Base-by-base conservation (phyloP, 768 basidiomycete genomes). In the Mycena maculata region DNA sequence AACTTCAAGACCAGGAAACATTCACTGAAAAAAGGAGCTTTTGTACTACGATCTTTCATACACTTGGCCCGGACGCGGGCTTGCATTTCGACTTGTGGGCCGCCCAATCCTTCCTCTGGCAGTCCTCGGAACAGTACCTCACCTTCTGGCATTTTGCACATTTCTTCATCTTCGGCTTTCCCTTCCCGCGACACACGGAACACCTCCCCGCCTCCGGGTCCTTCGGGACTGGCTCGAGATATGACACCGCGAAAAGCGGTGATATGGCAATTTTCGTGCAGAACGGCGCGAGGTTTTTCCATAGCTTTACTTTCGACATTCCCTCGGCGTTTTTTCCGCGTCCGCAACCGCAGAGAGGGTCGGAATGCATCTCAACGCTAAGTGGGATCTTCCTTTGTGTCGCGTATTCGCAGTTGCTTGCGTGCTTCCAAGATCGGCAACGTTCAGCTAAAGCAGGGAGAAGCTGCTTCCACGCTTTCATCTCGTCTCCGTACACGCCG, bases 191-290 rank as follows among this genome's bases (percentile, higher is more conserved):
- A 59, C 79, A 84, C 6, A 74, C 70, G 12, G 69, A 64, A 55
- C 82, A 83, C 52, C 41, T 50, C 10, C 65, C 61, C 27, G 28
- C 30, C n/a, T 66, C 65, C 38, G 55, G 30, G 22, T 67, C 63
- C 25, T 62, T n/a, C 10, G 39, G 74, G 31, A 84, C 71, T 16
- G 72, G 72, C 66, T 88, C 85, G 67, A 87, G 59, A 71, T 84
- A 87, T 8, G 86, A 79, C 18, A 85, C 81, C 0, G 84, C 80
- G 56, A 89, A 89, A 13, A 90, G 48, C 20, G 79, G 79, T 5
- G 71, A 70, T 22, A 80, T 53, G 12, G 78, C 79, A 41, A 77
- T 63, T 10, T 77, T 60, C 4, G 78, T 79, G 9, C 73, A 75
- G 48, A 73, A 73, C 23, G 74, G 75, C 4, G 73, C 71, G 30